Conservation (phyloP, 305 asterid genomes). For the Solanum chacoense region DNA sequence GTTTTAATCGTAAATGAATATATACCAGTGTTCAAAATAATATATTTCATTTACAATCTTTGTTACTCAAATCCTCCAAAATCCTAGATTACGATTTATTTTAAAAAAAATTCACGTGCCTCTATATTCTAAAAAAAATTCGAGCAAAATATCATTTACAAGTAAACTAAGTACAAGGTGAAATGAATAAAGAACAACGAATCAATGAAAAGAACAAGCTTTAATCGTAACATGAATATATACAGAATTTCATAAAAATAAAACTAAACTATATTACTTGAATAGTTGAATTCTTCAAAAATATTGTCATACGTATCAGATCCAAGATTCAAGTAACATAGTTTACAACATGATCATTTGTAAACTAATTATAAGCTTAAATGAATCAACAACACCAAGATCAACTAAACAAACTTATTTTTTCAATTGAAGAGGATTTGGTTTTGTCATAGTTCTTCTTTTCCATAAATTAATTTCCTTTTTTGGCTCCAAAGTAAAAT, state of each 20-base stretch:
- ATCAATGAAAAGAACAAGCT: background rate
- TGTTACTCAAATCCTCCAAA: background rate
- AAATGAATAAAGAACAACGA: background rate
- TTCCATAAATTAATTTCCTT: constrained; percentile 57
- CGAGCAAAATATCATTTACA: background rate
- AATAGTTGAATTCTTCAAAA: background rate
- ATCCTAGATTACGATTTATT: rapidly evolving
- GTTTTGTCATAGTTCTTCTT: constrained; percentile 32
- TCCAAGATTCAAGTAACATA: background rate
- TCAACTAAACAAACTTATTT: background rate
- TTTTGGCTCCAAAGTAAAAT: constrained; percentile 41
- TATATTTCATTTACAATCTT: too few relatives aligned
- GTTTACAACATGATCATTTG: background rate
- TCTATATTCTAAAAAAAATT: background rate
- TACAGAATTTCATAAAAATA: background rate
- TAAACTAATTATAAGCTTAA: background rate
- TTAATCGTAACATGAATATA: background rate
- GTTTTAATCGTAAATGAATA: background rate
- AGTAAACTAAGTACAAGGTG: background rate
- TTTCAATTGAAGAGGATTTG: constrained; percentile 19
- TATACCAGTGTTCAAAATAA: background rate
- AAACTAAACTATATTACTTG: background rate
- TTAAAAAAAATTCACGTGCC: rapidly evolving
- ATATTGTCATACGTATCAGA: rapidly evolving
- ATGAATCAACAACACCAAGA: background rate